A percentile compares a stretch with the other conserved stretches of the same genome.
These are phyloP conservation scores for Apiospora pterosperma DNA, from an alignment of 2,329 filamentous ascomycete species.

Conservation along the genomic window DNA sequence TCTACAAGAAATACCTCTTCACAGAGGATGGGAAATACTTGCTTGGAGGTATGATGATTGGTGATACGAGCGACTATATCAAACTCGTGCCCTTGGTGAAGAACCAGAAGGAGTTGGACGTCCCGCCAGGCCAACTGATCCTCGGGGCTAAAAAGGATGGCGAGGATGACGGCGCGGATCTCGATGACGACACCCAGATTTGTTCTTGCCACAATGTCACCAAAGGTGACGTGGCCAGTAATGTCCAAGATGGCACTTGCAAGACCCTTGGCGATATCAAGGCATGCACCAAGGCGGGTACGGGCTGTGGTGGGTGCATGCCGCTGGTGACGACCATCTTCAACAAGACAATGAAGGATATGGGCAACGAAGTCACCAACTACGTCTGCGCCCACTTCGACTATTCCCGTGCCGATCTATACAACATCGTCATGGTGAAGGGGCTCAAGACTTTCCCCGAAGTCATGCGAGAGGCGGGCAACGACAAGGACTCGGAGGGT, in stretches of 20 bases:
- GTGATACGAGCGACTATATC: conserved; percentile 85
- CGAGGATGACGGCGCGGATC: conserved; percentile 71
- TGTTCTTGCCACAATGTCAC: conserved; percentile 92
- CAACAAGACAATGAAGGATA: conserved; percentile 79
- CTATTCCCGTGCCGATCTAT: conserved; percentile 83
- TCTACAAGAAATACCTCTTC: conserved; percentile 94
- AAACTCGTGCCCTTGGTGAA: conserved; percentile 87
- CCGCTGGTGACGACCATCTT: conserved; percentile 86
- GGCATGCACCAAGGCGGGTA: conserved; percentile 86
- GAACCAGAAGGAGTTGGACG: conserved; percentile 73
- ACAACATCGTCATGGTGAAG: conserved; percentile 83
- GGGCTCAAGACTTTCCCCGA: conserved; percentile 67
- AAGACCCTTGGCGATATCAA: conserved; percentile 82
- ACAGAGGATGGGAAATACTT: conserved; percentile 86
- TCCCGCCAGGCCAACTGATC: conserved; percentile 79
- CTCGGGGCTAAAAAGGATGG: conserved; percentile 71
- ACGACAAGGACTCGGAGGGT: conserved; percentile 67
- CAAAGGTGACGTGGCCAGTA: conserved; percentile 73
- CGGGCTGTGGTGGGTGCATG: conserved; percentile 87
- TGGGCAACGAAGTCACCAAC: conserved; percentile 86
- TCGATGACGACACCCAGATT: conserved; percentile 82
- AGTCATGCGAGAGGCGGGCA: conserved; percentile 77
- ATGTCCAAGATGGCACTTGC: conserved; percentile 74
- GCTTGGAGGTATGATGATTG: conserved; percentile 96
- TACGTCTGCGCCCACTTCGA: conserved; percentile 81